Percentiles rank a stretch among this genome's conserved stretches.
Conservation (phyloP, 2,329 filamentous ascomycete genomes). For the Intubia oerlemansii region DNA sequence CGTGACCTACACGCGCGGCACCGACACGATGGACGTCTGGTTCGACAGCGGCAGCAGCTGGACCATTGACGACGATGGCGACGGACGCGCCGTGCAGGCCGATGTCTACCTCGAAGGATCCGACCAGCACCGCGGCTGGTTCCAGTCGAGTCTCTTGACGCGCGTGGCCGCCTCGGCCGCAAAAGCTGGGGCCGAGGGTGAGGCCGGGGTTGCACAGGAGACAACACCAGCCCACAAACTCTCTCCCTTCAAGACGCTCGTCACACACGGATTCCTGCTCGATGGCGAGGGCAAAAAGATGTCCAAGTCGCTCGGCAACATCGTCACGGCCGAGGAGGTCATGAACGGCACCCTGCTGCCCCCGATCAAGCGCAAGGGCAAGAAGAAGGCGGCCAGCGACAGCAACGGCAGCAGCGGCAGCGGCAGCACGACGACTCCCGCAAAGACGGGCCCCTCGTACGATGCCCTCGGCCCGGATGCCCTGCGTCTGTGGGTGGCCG, state of each 20-base stretch:
- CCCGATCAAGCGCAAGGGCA: constrained; percentile 33
- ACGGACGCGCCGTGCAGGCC: constrained; percentile 22
- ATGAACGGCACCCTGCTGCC: constrained; percentile 66
- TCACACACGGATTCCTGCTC: constrained; percentile 89
- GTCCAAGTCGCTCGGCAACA: constrained; percentile 92
- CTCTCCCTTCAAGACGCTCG: constrained; percentile 68
- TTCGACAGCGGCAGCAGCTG: constrained; percentile 96
- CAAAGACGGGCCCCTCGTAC: too few relatives aligned
- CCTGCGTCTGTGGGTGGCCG: constrained; percentile 75
- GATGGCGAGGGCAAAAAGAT: constrained; percentile 88
- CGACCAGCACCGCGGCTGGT: constrained; percentile 96
- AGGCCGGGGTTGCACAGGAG: too few relatives aligned
- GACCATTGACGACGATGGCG: constrained; percentile 28
- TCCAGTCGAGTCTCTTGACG: constrained; percentile 86
- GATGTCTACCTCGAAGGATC: constrained; percentile 88
- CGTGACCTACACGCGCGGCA: constrained; percentile 48
- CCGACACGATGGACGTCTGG: constrained; percentile 98
- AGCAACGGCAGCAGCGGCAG: constrained; percentile 8
- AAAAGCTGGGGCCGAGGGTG: too few relatives aligned
- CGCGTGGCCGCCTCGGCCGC: constrained; percentile 39
- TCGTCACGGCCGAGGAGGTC: constrained; percentile 59
- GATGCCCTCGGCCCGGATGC: constrained; percentile 72
- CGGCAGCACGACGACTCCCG: constrained; percentile 3
- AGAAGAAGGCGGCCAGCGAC: constrained; percentile 12
- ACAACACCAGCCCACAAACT: too few relatives aligned